These are phyloP conservation scores for Diaporthe citri DNA, from an alignment of 2,329 filamentous ascomycete genomes.

Conservation along the genomic window DNA sequence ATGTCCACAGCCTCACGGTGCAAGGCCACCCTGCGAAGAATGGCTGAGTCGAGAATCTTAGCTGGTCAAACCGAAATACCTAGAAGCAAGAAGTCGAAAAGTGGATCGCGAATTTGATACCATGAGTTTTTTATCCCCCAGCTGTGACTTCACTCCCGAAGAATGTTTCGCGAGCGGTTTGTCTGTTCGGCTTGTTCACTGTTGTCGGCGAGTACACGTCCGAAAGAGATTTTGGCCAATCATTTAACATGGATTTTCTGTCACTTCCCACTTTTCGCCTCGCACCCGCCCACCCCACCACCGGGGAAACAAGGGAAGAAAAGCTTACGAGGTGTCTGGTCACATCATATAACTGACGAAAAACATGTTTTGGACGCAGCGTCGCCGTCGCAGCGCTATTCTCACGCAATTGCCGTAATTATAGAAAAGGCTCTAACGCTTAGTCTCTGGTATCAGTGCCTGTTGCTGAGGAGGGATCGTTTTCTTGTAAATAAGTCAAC, in stretches of 20 bases:
- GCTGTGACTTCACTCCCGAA: background rate
- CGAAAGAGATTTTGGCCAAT: background rate
- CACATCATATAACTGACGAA: background rate
- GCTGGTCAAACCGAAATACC: too few relatives aligned
- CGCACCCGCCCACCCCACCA: background rate
- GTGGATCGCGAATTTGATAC: too few relatives aligned
- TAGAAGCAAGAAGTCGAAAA: too few relatives aligned
- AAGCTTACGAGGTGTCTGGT: background rate
- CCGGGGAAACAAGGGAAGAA: background rate
- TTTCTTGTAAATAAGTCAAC: background rate
- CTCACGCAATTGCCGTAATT: background rate
- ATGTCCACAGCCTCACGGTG: background rate
- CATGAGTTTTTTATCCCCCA: background rate
- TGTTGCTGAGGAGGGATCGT: background rate
- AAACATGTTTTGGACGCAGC: background rate
- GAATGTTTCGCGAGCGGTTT: background rate
- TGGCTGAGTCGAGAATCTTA: background rate
- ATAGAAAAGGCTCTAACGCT: background rate
- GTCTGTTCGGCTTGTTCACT: background rate
- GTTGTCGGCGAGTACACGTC: background rate
- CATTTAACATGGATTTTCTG: conserved; percentile 3
- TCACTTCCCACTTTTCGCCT: conserved; percentile 17
- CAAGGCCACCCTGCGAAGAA: background rate
- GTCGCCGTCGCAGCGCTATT: background rate
- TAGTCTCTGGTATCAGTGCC: background rate